Conservation (phyloP, 768 basidiomycete species). For the Sutorius australiensis region DNA sequence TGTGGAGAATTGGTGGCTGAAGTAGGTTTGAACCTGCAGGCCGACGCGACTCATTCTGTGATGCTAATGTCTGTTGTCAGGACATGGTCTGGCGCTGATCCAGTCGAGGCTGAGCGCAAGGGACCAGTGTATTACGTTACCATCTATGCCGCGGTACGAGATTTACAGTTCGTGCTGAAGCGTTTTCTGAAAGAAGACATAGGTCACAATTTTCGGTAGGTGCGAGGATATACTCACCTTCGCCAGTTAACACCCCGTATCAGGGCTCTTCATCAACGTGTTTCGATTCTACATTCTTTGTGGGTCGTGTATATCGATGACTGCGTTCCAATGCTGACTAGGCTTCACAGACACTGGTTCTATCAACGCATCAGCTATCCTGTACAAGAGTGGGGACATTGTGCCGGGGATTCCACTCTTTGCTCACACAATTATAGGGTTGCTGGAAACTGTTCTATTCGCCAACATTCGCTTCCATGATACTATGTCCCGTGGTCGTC, state of each 20-base stretch:
- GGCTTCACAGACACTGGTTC: conserved; percentile 57
- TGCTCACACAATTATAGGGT: conserved; percentile 31
- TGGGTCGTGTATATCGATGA: conserved; percentile 30
- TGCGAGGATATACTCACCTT: neutral
- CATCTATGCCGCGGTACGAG: conserved; percentile 63
- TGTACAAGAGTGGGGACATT: conserved; percentile 60
- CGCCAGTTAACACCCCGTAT: conserved; percentile 14
- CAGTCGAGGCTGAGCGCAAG: conserved; percentile 36
- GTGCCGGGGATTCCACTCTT: neutral
- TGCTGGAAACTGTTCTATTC: conserved; percentile 79
- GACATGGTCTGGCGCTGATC: conserved; percentile 55
- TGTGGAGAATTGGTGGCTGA: conserved; percentile 69
- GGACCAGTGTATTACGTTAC: conserved; percentile 45
- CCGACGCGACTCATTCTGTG: conserved; percentile 1
- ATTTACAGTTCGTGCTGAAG: neutral
- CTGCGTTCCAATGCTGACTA: conserved; percentile 3
- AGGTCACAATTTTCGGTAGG: conserved; percentile 39
- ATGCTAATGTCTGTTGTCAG: conserved; percentile 30
- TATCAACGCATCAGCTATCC: conserved; percentile 72
- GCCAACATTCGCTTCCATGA: conserved; percentile 92
- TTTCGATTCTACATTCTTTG: conserved; percentile 70
- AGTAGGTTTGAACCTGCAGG: conserved; percentile 29
- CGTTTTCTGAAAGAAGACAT: conserved; percentile 18
- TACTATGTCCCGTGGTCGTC: conserved; percentile 79
- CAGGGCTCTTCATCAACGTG: conserved; percentile 56